Evolutionary conservation across 2,329 filamentous ascomycete genomes (phyloP).

Genomic region (Alternaria alternata): DNA sequence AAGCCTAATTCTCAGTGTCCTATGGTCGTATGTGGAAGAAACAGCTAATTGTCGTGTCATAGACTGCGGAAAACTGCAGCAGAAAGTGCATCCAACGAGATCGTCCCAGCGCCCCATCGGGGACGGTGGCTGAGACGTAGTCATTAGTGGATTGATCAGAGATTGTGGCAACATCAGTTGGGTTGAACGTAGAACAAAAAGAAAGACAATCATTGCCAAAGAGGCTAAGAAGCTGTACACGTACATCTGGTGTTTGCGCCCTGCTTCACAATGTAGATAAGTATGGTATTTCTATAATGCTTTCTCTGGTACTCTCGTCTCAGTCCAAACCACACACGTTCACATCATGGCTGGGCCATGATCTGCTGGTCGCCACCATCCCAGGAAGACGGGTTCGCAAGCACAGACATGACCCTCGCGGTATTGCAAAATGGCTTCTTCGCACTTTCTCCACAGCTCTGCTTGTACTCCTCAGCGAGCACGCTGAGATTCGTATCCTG

Average conservation of each 20-base stretch:
- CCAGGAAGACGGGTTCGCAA: not conserved
- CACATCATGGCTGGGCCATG: not conserved
- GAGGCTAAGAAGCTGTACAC: too few species aligned
- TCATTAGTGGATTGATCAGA: too few species aligned
- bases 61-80: too few species aligned
- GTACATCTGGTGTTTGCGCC: not conserved
- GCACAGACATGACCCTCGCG: not conserved
- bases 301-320: not conserved
- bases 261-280: not conserved
- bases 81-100: too few species aligned
- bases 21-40: too few species aligned
- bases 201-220: too few species aligned
- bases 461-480: not conserved
- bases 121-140: too few species aligned
- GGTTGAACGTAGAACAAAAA: too few species aligned
- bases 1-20: not conserved
- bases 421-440: slow-evolving; percentile 19
- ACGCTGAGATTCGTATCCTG: slow-evolving; percentile 7
- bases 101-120: too few species aligned
- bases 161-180: too few species aligned
- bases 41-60: too few species aligned
- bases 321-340: not conserved
- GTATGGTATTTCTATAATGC: not conserved
- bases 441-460: slow-evolving; percentile 10
- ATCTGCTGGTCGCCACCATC: not conserved